A percentile compares a stretch with the other conserved stretches of the same genome.
These are phyloP conservation scores for Conticribra weissflogii DNA, from an alignment of 108 stramenopile species.

Conservation along the genomic window DNA sequence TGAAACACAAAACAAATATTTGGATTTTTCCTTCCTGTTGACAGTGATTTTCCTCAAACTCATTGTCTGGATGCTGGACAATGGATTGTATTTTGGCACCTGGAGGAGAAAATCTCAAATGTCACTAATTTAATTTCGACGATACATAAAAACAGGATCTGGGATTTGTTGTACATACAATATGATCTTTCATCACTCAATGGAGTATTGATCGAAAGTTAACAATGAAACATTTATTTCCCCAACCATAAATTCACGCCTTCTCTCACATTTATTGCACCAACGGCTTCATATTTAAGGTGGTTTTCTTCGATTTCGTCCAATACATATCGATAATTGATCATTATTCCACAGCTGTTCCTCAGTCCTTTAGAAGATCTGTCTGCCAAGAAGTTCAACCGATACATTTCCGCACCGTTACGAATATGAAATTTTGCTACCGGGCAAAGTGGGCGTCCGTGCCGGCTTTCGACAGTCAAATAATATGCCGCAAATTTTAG, in stretches of 20 bases:
- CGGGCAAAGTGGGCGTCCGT: conserved; percentile 76
- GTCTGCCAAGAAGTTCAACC: conserved; percentile 77
- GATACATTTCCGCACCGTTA: conserved; percentile 82
- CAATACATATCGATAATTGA: conserved; percentile 83
- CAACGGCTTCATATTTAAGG: conserved; percentile 39
- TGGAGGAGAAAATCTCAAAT: no score
- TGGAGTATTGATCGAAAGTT: no score
- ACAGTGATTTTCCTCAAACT: no score
- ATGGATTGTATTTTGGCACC: no score
- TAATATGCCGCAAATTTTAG: conserved; percentile 74
- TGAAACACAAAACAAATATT: no score
- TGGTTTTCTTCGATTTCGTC: conserved; percentile 60
- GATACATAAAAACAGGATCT: no score
- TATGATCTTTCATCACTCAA: no score
- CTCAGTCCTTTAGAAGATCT: conserved; percentile 61
- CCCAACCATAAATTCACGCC: conserved; percentile 31
- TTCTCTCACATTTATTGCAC: conserved; percentile 36
- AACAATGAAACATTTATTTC: no score
- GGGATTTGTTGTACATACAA: no score
- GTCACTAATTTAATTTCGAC: no score
- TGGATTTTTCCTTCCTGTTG: no score
- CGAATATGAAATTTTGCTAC: conserved; percentile 87
- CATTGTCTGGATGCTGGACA: no score
- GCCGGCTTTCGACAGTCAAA: conserved; percentile 65
- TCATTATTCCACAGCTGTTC: conserved; percentile 83